Conservation (phyloP, 2,329 filamentous ascomycete species). For the Pseudogymnoascus sp. region DNA sequence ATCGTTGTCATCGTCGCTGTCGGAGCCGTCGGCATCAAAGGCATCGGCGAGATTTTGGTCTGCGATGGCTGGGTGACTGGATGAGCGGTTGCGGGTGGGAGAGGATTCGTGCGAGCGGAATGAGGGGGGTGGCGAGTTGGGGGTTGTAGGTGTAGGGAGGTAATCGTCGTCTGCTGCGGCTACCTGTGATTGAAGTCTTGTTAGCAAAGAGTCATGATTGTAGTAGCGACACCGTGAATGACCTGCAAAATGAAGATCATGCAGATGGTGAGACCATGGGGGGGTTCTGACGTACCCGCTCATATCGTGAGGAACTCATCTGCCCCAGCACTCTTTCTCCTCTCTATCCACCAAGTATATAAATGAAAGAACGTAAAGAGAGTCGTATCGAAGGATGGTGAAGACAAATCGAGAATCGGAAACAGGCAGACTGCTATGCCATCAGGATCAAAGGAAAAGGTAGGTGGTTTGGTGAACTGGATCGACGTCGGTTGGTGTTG, state of each 20-base stretch:
- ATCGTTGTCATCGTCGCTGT: slow-evolving; percentile 61
- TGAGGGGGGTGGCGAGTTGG: slow-evolving; percentile 65
- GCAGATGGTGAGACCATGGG: slow-evolving; percentile 16
- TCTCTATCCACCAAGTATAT: neutral
- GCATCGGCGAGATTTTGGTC: slow-evolving; percentile 84
- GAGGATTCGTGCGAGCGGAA: slow-evolving; percentile 82
- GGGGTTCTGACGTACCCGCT: slow-evolving; percentile 40
- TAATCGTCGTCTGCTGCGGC: slow-evolving; percentile 50
- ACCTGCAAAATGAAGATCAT: neutral
- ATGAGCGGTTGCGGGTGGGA: slow-evolving; percentile 38
- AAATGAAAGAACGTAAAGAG: neutral
- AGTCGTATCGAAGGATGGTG: neutral
- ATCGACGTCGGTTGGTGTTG: neutral
- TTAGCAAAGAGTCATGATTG: slow-evolving; percentile 17
- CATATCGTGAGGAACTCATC: slow-evolving; percentile 38
- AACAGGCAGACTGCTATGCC: neutral
- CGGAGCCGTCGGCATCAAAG: slow-evolving; percentile 76
- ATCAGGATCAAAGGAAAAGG: slow-evolving; percentile 20
- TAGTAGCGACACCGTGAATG: neutral
- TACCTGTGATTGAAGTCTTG: slow-evolving; percentile 35
- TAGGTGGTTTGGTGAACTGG: neutral
- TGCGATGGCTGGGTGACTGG: slow-evolving; percentile 39
- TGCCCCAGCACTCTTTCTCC: neutral
- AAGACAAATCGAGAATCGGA: neutral
- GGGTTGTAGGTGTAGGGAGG: slow-evolving; percentile 29